Evolutionary conservation across 306 rosid species (phyloP), one percentile per base, ranked within the genome.

Genomic region (Oxytropis ochrocephala): DNA sequence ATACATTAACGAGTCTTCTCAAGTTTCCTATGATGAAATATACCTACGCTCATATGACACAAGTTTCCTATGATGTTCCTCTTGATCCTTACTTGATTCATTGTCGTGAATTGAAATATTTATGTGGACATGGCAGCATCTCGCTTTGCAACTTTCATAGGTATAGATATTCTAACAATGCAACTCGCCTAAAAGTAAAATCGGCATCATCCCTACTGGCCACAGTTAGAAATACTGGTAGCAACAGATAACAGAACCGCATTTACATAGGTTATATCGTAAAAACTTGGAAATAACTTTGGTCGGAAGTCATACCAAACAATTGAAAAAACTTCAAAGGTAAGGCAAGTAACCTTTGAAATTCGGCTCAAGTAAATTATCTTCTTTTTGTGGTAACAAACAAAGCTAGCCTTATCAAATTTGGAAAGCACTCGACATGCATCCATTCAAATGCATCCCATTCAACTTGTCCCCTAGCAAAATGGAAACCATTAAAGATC

Each of bases 391-490:
- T 63, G 96, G 94, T 70, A 94, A 83, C 71, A 85, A 80, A 84
- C 96, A n/a, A 87, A 42, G 92, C 90, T 64, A 94, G 81, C 75
- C 85, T 85, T 54, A 94, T 85, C 82, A 94, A 84, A 78, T 80
- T 85, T 65, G 99, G 95, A 78, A 94, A 83, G 85, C 99, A 94
- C 49, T 88, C 89, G 39, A 66, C 80, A 81, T 94, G 99, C 78
- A 94, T 78, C 97, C 99, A 94, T 79, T 94, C 99, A 83, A 94
- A 88, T 62, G 88, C 84, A 81, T 82, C 85, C 96, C 96, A 91
- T 74, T 81, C 90, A 61, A 84, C 80, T 82, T 79, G 82, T 57
- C 87, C 97, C 87, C 99, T 94, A 77, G 38, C 38, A 84, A 61
- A 64, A 63, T 47, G 58, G 69, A 81, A 72, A 82, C 70, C 78